Base-by-base conservation (phyloP, 768 basidiomycete genomes). In the Pluteus cervinus region DNA sequence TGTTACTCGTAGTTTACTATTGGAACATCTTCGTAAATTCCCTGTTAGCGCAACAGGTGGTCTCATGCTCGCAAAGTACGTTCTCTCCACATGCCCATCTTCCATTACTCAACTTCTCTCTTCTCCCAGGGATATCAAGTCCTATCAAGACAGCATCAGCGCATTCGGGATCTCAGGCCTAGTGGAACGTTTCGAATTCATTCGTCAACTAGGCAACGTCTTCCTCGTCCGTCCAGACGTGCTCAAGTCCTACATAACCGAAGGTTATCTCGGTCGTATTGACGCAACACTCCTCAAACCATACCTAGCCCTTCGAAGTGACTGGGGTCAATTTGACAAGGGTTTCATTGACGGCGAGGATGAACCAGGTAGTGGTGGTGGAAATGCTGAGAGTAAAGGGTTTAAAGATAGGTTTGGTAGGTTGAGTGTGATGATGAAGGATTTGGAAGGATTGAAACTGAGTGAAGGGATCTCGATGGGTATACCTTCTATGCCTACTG, bases 141-240 rank as follows among this genome's bases (percentile, higher is more conserved):
- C 86, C 15, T 99, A 99, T 53, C 96, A 98, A 66, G 96, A 98
- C 49, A 76, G 76, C 2, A 77, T 96, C 47, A 66, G 71, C 44
- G 78, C 74, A n/a, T 97, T 94, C 63, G 71, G 73, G 21, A 80
- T 96, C 29, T 78, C 88, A 8, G 71, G 86, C 5, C 70, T 99
- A 6, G 77, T 83, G 46, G 93, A 98, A 56, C 90, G 94, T 16
- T 99, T 94, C 64, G 96, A 98, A 56, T 97, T 98, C 66, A 82
- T 98, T 45, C 84, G 93, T 26, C 93, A 98, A 58, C 79, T 99
- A 4, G 96, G 94, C 47, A 94, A 98, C 53, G 75, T 93, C 46
- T 99, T 97, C 73, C 84, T 98, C 45, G 87, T 99, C 33, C 88
- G 84, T 37, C 93, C 94, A 5, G 92, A 97, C 45, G 88, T 93